Conservation (phyloP, 129 eudicot species). For the Arctium minus region DNA sequence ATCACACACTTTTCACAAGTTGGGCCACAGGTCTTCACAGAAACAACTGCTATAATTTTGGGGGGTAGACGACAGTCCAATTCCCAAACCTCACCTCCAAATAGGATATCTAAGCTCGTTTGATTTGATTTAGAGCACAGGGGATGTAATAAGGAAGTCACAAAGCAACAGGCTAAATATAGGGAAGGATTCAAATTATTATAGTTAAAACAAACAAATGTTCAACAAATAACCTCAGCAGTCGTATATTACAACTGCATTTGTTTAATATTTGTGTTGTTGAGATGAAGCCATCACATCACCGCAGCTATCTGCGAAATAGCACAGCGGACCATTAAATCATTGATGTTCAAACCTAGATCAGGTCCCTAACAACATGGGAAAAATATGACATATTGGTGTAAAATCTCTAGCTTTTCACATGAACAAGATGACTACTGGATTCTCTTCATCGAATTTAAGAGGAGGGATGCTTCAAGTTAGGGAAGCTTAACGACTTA, state of each 20-base stretch:
- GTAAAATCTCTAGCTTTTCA: neutral
- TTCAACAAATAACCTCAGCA: slow-evolving; percentile 4
- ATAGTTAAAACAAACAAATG: neutral
- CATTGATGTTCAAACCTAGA: slow-evolving; percentile 5
- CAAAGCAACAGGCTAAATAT: neutral
- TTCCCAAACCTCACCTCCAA: too few species aligned
- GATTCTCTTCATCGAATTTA: slow-evolving; percentile 5
- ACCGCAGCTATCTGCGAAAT: neutral
- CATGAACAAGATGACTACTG: neutral
- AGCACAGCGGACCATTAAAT: neutral
- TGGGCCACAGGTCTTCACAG: neutral
- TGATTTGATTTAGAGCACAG: neutral
- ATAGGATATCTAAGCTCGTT: neutral
- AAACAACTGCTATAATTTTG: neutral
- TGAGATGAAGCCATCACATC: slow-evolving; percentile 5
- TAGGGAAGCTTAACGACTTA: slow-evolving; percentile 14
- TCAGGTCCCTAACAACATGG: slow-evolving; percentile 4
- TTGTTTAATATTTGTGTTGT: slow-evolving; percentile 10
- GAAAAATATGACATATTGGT: neutral
- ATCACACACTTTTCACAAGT: neutral
- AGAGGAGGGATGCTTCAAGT: neutral
- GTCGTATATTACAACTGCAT: neutral
- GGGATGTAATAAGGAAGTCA: neutral
- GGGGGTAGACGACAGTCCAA: neutral
- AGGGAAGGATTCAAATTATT: slow-evolving; percentile 7